Conservation (phyloP, 140 eudicot species). For the Senecio squalidus region DNA sequence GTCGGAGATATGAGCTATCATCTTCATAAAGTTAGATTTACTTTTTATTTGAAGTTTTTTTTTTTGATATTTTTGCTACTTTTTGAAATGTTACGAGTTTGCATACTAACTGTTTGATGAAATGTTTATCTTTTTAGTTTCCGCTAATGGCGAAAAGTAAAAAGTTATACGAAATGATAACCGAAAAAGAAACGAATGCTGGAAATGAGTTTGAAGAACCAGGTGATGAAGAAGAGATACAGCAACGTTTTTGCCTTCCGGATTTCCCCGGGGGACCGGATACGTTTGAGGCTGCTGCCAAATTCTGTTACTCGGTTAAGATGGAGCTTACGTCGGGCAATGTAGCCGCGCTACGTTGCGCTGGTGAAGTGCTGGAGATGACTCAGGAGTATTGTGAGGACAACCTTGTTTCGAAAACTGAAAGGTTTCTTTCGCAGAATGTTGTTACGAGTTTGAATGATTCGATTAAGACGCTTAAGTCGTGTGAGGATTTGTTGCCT, state of each 20-base stretch:
- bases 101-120: constrained; percentile 1
- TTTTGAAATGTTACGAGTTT: background rate
- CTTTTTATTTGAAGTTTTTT: background rate
- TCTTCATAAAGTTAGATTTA: constrained; percentile 78
- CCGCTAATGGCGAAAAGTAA: constrained; percentile 81
- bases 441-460: constrained; percentile 53
- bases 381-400: constrained; percentile 69
- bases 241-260: constrained; percentile 50
- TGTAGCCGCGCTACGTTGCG: constrained; percentile 83
- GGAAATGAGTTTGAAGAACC: constrained; percentile 9
- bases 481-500: constrained; percentile 63
- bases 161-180: constrained; percentile 70
- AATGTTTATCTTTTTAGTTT: constrained; percentile 44
- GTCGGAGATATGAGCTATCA: constrained; percentile 85
- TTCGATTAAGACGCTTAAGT: constrained; percentile 50
- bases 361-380: constrained; percentile 77
- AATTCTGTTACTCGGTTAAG: constrained; percentile 92
- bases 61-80: too few relatives aligned
- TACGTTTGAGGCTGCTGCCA: constrained; percentile 83
- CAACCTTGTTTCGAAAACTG: constrained; percentile 69
- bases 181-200: constrained; percentile 57
- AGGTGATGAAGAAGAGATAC: constrained; percentile 31
- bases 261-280: constrained; percentile 93
- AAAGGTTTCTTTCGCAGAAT: constrained; percentile 54
- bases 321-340: constrained; percentile 60